Percentiles rank a stretch among this genome's conserved stretches.
phyloP scores from a whole-genome alignment of 257 asterid genomes.

The Striga asiatica region DNA sequence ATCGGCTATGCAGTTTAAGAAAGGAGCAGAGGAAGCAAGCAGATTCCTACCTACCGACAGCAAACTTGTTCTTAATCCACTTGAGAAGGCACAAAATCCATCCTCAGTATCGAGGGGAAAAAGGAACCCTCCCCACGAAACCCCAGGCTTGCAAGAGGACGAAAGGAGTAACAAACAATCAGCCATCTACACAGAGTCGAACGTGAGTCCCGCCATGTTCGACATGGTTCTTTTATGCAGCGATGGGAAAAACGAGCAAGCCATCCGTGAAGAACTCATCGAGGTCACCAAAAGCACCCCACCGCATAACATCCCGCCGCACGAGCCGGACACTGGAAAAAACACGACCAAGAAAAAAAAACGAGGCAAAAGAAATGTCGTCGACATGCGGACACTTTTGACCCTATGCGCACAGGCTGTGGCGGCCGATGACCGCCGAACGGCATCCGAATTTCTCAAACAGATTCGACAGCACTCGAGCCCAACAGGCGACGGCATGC shows the following conservation, averaged over 20 bases:
- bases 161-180: constrained; percentile 54
- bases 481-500: constrained; percentile 38
- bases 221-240: constrained; percentile 67
- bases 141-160: constrained; percentile 23
- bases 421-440: constrained; percentile 57
- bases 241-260: constrained; percentile 55
- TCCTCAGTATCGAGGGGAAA: constrained; percentile 37
- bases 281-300: constrained; percentile 27
- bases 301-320: constrained; percentile 15
- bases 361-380: constrained; percentile 31
- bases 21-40: constrained; percentile 55
- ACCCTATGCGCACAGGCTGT: constrained; percentile 78
- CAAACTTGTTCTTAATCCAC: constrained; percentile 18
- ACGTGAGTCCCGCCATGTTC: constrained; percentile 44
- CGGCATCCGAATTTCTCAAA: constrained; percentile 50
- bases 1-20: constrained; percentile 46
- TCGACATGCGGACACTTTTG: constrained; percentile 59
- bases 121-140: constrained; percentile 41
- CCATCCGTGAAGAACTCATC: constrained; percentile 48
- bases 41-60: constrained; percentile 46
- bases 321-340: constrained; percentile 34
- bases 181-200: constrained; percentile 47
- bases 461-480: constrained; percentile 52
- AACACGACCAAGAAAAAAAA: constrained; percentile 41
- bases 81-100: constrained; percentile 19